These are phyloP conservation scores for Ajuga reptans DNA, from an alignment of 305 asterid genomes.

Conservation along the genomic window DNA sequence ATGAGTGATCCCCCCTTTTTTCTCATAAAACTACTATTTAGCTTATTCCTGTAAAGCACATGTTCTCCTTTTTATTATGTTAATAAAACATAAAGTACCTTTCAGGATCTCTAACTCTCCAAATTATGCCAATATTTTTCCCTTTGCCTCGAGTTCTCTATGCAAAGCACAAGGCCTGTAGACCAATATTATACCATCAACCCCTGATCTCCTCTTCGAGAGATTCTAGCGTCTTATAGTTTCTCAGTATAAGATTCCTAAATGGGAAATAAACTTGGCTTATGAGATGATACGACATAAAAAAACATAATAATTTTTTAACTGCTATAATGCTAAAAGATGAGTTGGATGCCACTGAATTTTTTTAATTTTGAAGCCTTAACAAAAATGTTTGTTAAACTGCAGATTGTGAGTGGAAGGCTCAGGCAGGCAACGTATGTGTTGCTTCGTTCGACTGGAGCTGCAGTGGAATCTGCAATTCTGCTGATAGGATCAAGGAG, in stretches of 20 bases:
- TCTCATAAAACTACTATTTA: no score
- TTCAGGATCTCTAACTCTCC: not conserved
- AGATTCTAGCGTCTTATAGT: no score
- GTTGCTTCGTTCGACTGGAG: slow-evolving; percentile 93
- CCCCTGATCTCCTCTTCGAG: no score
- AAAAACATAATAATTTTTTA: not conserved
- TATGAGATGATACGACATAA: not conserved
- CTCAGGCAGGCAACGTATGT: no score
- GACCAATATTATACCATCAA: no score
- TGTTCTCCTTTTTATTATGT: not conserved
- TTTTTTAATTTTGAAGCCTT: not conserved
- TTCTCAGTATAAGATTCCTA: not conserved
- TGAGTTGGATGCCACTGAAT: not conserved
- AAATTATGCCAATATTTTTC: not conserved
- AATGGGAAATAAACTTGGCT: not conserved
- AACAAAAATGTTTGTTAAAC: not conserved
- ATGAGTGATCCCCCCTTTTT: no score
- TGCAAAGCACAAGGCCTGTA: no score
- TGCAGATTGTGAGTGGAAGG: no score
- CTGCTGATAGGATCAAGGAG: slow-evolving; percentile 76
- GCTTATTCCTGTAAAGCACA: not conserved
- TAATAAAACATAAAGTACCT: no score
- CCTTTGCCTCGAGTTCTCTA: no score
- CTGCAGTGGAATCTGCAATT: slow-evolving; percentile 91
- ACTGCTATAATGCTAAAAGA: not conserved